phyloP scores from a whole-genome alignment of 768 basidiomycete genomes.

The Ramaria sp. region DNA sequence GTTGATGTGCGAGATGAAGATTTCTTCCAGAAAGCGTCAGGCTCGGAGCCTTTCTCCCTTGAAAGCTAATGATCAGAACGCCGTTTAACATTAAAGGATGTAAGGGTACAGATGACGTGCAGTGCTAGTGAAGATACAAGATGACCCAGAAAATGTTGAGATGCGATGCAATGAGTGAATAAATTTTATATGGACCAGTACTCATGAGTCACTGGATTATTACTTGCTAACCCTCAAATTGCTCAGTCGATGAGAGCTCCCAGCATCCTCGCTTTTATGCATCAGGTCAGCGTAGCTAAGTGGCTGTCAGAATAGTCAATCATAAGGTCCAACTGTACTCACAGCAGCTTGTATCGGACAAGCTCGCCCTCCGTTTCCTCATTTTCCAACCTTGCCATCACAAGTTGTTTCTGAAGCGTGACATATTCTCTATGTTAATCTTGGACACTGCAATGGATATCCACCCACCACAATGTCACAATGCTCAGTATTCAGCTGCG shows the following conservation, averaged over 20 bases:
- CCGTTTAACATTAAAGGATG: neutral
- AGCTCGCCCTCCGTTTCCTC: slow-evolving; percentile 93
- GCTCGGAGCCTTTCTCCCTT: too few relatives aligned
- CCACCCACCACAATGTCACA: slow-evolving; percentile 53
- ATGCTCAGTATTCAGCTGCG: slow-evolving; percentile 76
- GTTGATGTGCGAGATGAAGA: slow-evolving; percentile 44
- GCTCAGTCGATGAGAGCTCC: slow-evolving; percentile 55
- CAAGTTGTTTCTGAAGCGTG: slow-evolving; percentile 69
- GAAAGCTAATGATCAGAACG: too few relatives aligned
- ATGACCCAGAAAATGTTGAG: neutral
- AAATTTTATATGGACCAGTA: neutral
- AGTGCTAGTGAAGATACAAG: neutral
- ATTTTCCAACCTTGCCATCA: slow-evolving; percentile 76
- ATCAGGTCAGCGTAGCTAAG: slow-evolving; percentile 61
- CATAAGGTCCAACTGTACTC: slow-evolving; percentile 21
- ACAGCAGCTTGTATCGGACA: slow-evolving; percentile 90
- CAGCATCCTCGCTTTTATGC: slow-evolving; percentile 65
- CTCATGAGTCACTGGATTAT: neutral
- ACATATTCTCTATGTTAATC: neutral
- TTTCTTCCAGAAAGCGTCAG: slow-evolving; percentile 20
- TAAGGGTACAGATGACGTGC: neutral
- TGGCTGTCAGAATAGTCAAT: neutral
- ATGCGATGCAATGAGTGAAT: neutral
- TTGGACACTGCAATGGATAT: slow-evolving; percentile 7
- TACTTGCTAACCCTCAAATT: neutral